phyloP scores from a whole-genome alignment of 2,329 filamentous ascomycete genomes.

The Pezicula radicicola region DNA sequence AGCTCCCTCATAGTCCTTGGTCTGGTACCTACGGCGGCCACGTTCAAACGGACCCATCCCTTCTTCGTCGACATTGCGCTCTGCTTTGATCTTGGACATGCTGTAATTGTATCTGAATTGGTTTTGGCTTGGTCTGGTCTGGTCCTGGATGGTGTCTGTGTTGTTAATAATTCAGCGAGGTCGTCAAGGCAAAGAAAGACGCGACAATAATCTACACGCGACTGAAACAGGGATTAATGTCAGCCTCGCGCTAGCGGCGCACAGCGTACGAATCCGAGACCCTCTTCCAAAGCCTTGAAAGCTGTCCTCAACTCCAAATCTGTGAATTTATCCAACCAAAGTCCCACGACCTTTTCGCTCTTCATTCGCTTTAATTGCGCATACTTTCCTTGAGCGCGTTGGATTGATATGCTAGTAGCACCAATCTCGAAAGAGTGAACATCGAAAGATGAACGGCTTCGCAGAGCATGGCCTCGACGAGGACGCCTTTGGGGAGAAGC shows the following conservation, averaged over 20 bases:
- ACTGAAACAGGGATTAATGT: background rate
- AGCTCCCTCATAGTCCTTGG: conserved; percentile 23
- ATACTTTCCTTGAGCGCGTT: background rate
- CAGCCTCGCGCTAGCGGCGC: background rate
- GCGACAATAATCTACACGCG: background rate
- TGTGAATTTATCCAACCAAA: background rate
- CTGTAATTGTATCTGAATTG: background rate
- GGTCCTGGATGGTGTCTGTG: background rate
- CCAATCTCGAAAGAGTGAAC: background rate
- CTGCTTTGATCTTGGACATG: background rate
- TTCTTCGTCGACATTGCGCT: conserved; percentile 7
- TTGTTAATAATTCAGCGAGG: background rate
- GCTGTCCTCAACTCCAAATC: background rate
- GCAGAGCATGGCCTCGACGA: conserved; percentile 70
- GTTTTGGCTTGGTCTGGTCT: background rate
- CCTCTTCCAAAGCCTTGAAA: background rate
- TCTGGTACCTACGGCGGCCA: conserved; percentile 24
- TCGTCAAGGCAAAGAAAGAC: background rate
- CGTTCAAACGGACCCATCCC: conserved; percentile 21
- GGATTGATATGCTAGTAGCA: background rate
- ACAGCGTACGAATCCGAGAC: background rate
- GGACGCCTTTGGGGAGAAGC: conserved; percentile 73
- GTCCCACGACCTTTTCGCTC: background rate
- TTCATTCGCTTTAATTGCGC: background rate
- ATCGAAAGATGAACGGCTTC: conserved; percentile 67